Base-by-base conservation (phyloP, 192 early-diverging fungal species). In the Dimargaris cristalligena region DNA sequence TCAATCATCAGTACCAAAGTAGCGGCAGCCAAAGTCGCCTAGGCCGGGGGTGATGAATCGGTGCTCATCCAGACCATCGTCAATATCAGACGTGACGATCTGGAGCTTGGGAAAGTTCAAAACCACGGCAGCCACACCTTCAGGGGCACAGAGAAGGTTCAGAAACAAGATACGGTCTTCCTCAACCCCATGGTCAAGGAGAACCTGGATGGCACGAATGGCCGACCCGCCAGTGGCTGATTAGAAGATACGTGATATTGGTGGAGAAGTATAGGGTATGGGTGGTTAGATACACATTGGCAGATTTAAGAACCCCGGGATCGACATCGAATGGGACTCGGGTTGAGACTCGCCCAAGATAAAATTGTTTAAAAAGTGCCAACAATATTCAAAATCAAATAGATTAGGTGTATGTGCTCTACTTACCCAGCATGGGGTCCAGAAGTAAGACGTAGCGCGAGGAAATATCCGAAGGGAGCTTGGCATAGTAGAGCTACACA, bases 161-260 rank as follows among this genome's bases (percentile, higher is more conserved):
- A 96, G 70, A 74, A 96, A 96, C 58, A 90, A 64, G 45, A 93
- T 93, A 29, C 79, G 73, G 33, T 92, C 86, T 67, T 96, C 87
- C 34, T 71, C 67, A 16, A 96, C 92, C 26, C 83, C 85, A 51
- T 86, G 74, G 52, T 88, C 84, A 9, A 91, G 69, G 65, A 96
- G 75, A 0, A 88, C 87, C 77, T 96, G 80, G 30, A 92, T 81
- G 34, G 90, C 90, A 69, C 93, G 88, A 66, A 86, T 87, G 6
- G 91, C 92, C 29, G 90, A 92, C 33, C 92, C 92, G 22, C 92
- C 92, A 31, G 92, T 96, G 16, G 91, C 91, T 82, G 70, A 25
- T 50, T 23, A n/a, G 51, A 56, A 50, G 57, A 52, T 41, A 41
- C 16, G 38, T n/a, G n/a, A n/a, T n/a, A n/a, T n/a, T n/a, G n/a